Evolutionary conservation across 1,284 basidiomycete species (phyloP).

Genomic region (Ceratobasidium sp.): DNA sequence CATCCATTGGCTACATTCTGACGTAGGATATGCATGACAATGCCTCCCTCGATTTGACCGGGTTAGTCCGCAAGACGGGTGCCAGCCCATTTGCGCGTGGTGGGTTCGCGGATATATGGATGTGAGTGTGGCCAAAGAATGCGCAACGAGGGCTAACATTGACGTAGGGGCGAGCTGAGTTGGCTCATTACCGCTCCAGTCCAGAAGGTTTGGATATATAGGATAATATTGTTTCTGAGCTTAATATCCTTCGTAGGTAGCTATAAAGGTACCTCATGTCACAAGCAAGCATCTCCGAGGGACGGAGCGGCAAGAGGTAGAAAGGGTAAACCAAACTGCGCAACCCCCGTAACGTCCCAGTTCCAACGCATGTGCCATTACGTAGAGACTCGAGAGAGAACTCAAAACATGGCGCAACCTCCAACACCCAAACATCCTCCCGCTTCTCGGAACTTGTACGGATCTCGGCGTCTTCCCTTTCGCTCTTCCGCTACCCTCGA

Average conservation of each 20-base stretch:
- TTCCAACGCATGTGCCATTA: background rate
- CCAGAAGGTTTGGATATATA: background rate
- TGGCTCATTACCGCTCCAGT: slow-evolving; percentile 27
- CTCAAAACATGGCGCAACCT: slow-evolving; percentile 43
- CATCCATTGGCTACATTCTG: background rate
- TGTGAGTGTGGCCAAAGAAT: no score
- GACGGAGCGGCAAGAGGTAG: slow-evolving; percentile 29
- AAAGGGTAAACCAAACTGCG: slow-evolving; percentile 10
- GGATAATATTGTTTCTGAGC: no score
- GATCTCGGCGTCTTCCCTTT: slow-evolving; percentile 31
- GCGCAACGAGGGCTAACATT: no score
- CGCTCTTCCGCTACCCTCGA: slow-evolving; percentile 33
- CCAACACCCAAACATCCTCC: slow-evolving; percentile 43
- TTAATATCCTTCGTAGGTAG: slow-evolving; percentile 6
- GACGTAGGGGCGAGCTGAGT: slow-evolving; percentile 10
- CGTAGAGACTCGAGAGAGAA: slow-evolving; percentile 42
- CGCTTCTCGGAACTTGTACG: slow-evolving; percentile 41
- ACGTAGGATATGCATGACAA: slow-evolving; percentile 3
- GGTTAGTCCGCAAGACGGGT: slow-evolving; percentile 16
- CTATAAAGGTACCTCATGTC: slow-evolving; percentile 34
- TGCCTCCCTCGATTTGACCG: slow-evolving; percentile 23
- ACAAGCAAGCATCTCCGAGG: slow-evolving; percentile 36
- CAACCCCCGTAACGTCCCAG: background rate
- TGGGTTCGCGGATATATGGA: slow-evolving; percentile 36
- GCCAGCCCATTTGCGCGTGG: slow-evolving; percentile 21